phyloP scores from a whole-genome alignment of 208 protist species.

The Acanthamoeba sp. region DNA sequence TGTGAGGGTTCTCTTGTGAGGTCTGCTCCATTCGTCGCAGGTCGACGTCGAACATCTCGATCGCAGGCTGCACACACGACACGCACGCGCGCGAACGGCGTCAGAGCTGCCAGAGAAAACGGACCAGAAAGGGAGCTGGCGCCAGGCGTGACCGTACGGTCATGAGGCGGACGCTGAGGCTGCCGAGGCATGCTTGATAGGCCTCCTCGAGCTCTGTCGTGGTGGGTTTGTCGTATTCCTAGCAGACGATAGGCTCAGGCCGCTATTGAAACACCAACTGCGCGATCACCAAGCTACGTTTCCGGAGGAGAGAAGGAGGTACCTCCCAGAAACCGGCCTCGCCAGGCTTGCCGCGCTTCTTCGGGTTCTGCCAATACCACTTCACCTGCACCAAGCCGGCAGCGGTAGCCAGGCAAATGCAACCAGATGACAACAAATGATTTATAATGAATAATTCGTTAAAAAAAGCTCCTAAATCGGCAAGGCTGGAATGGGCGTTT shows the following conservation, averaged over 20 bases:
- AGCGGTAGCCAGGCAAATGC: neutral
- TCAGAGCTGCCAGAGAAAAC: too few relatives aligned
- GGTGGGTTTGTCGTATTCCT: slow-evolving; percentile 31
- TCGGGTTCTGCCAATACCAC: slow-evolving; percentile 38
- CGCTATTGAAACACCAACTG: too few relatives aligned
- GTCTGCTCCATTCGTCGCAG: slow-evolving; percentile 3
- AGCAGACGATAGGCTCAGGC: too few relatives aligned
- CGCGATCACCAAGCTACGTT: too few relatives aligned
- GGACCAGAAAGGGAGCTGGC: too few relatives aligned
- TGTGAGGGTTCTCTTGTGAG: neutral
- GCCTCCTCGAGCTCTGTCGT: slow-evolving; percentile 19
- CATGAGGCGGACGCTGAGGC: neutral
- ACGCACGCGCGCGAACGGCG: neutral
- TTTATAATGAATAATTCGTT: neutral
- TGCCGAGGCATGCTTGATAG: neutral
- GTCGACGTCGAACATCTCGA: slow-evolving; percentile 22
- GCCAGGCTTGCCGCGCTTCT: slow-evolving; percentile 20
- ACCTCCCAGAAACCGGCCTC: slow-evolving; percentile 35
- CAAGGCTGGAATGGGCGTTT: neutral
- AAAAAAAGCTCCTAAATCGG: too few relatives aligned
- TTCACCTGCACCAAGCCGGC: neutral
- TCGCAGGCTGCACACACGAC: neutral
- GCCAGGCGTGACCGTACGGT: slow-evolving; percentile 6
- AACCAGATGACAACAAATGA: neutral
- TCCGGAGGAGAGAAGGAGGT: neutral